These are phyloP conservation scores for Blastobotrys petasosporus DNA, from an alignment of 1,139 yeast genomes.

Conservation along the genomic window DNA sequence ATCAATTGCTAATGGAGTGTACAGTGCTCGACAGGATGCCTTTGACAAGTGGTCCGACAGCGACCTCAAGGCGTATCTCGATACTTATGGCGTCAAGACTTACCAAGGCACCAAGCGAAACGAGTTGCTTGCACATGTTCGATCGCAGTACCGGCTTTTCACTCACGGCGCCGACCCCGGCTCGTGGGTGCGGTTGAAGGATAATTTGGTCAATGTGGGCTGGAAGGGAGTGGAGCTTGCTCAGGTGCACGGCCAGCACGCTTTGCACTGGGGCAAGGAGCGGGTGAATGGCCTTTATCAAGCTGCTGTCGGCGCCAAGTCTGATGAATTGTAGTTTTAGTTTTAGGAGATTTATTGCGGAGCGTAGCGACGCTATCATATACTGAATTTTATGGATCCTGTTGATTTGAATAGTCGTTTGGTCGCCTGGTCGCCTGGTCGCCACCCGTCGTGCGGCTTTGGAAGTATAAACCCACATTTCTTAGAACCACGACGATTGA, in stretches of 20 bases:
- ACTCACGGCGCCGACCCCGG: slow-evolving; percentile 17
- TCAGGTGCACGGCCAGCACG: slow-evolving; percentile 5
- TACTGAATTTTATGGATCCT: too few relatives aligned
- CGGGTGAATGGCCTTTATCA: slow-evolving; percentile 8
- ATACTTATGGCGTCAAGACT: slow-evolving; percentile 45
- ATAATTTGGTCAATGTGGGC: slow-evolving; percentile 8
- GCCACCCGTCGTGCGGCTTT: too few relatives aligned
- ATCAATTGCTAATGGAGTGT: slow-evolving; percentile 23
- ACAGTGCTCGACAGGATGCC: slow-evolving; percentile 33
- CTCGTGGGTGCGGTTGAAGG: slow-evolving; percentile 11
- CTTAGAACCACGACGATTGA: too few relatives aligned
- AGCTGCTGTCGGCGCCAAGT: too few relatives aligned
- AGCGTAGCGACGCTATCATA: too few relatives aligned
- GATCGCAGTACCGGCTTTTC: slow-evolving; percentile 13
- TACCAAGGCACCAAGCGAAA: slow-evolving; percentile 39
- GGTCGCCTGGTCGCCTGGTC: too few relatives aligned
- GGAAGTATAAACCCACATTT: too few relatives aligned
- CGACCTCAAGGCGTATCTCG: slow-evolving; percentile 49
- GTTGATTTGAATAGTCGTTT: too few relatives aligned
- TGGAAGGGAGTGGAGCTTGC: background rate
- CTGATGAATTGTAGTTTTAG: too few relatives aligned
- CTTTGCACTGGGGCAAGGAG: slow-evolving; percentile 5
- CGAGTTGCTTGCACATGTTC: slow-evolving; percentile 44
- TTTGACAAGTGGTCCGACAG: slow-evolving; percentile 49
- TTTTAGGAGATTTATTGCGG: too few relatives aligned